Evolutionary conservation across 108 stramenopile genomes (phyloP).

Genomic region (Nitzschia sp.): DNA sequence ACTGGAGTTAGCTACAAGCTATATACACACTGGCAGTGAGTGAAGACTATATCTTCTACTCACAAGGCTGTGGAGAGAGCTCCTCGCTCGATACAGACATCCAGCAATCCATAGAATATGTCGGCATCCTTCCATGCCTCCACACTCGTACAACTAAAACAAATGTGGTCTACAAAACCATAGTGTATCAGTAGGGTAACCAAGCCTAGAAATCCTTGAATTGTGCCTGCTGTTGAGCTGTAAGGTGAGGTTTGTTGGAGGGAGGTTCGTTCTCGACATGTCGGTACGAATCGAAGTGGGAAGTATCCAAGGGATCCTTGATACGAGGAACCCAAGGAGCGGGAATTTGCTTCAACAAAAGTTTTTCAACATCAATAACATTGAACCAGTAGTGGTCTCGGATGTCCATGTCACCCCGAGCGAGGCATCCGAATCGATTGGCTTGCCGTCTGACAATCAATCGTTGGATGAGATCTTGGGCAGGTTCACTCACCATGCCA

Average conservation of each 20-base stretch:
- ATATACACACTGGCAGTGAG: too few species aligned
- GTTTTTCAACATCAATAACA: conserved; percentile 86
- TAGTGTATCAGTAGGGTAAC: too few species aligned
- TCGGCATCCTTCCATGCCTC: too few species aligned
- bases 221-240: conserved; percentile 66
- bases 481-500: conserved; percentile 80
- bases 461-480: conserved; percentile 87
- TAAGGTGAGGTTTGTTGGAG: conserved; percentile 69
- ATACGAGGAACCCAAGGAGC: conserved; percentile 96
- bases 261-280: conserved; percentile 92
- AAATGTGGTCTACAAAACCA: too few species aligned
- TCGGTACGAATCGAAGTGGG: conserved; percentile 96
- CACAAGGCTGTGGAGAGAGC: too few species aligned
- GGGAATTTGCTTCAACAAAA: conserved; percentile 76
- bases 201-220: conserved; percentile 72
- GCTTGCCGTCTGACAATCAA: conserved; percentile 88
- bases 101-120: too few species aligned
- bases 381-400: conserved; percentile 95
- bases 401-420: conserved; percentile 88
- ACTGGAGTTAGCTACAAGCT: too few species aligned
- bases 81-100: too few species aligned
- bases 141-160: too few species aligned
- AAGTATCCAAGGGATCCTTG: conserved; percentile 89
- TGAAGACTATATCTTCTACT: too few species aligned
- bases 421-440: conserved; percentile 87